Base-by-base conservation (phyloP, 139 green algal genomes). In the Pleodorina starrii region DNA sequence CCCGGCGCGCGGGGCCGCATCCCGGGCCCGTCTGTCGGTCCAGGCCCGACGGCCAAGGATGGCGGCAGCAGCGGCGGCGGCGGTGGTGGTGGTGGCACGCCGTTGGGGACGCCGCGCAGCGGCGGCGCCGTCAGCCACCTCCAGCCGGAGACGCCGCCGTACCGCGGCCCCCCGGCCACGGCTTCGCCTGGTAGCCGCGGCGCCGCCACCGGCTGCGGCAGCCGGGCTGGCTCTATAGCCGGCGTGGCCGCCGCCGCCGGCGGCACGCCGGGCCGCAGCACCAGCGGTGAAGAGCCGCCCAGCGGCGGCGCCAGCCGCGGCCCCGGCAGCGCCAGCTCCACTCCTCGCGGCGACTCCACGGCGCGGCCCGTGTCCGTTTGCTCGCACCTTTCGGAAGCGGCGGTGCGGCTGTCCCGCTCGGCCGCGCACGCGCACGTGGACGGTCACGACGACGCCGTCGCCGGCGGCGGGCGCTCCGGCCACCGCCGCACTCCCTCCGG, bases 141-240 rank as follows among this genome's bases (percentile, higher is more conserved):
- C 17, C 74, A 82, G 74, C 74, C 74, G 6, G 74, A 44, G 11
- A 84, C 77, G 50, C 77, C 77, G n/a, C 77, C 77, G 32, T 29
- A 82, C 74, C 44, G 44, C 44, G 74, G 74, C 29, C 74, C n/a
- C n/a, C n/a, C 25, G 42, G 44, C 74, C 12, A 40, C 19, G n/a
- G 16, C 72, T 23, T 80, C 72, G 43, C 35, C 36, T 10, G 68
- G 19, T 19, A 11, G 68, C 32, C 68, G 72, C 40, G 72, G 42
- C 43, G 46, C 32, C 68, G 35, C 1, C n/a, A n/a, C n/a, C 25
- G 68, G 68, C 68, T 17, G 38, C 46, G 68, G 36, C 35, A 46
- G 68, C 68, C 68, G 68, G 14, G 35, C 16, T 17, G 68, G 68
- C 68, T 76, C 68, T 32, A 76, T 27, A n/a, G 19, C 35, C 35